Percentiles rank a stretch among this genome's conserved stretches.
Conservation (phyloP, 2,329 filamentous ascomycete species). For the Stachybotrys chlorohalonatus region DNA sequence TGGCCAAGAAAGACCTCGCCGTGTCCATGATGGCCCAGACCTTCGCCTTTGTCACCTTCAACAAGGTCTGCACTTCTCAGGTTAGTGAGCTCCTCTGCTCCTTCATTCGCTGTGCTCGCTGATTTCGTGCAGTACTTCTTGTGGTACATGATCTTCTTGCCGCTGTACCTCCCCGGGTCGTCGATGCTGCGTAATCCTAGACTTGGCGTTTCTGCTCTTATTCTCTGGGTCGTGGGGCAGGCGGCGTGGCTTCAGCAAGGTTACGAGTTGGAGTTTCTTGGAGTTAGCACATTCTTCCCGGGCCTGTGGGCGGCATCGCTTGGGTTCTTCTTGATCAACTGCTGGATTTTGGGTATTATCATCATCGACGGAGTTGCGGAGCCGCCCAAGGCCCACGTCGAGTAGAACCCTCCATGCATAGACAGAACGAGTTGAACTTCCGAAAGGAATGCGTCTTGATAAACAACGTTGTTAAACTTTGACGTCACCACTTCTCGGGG, state of each 20-base stretch:
- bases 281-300: constrained; percentile 73
- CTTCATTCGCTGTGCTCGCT: constrained; percentile 2
- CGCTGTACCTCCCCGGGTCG: constrained; percentile 78
- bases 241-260: constrained; percentile 67
- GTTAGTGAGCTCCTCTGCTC: constrained; percentile 38
- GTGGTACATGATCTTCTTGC: constrained; percentile 93
- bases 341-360: constrained; percentile 77
- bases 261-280: constrained; percentile 71
- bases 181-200: constrained; percentile 53
- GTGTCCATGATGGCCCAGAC: constrained; percentile 89
- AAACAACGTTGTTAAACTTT: neutral
- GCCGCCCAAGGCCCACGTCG: constrained; percentile 10
- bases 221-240: constrained; percentile 70
- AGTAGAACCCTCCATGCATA: constrained; percentile 5
- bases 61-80: constrained; percentile 98
- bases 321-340: constrained; percentile 76
- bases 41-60: constrained; percentile 94
- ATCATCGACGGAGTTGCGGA: constrained; percentile 49
- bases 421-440: neutral
- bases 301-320: constrained; percentile 71
- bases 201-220: constrained; percentile 56
- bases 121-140: constrained; percentile 69
- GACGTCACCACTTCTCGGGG: neutral
- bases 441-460: neutral
- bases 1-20: constrained; percentile 75